Evolutionary conservation across 2,329 filamentous ascomycete genomes (phyloP).

Genomic region (Xylariaceae sp.): DNA sequence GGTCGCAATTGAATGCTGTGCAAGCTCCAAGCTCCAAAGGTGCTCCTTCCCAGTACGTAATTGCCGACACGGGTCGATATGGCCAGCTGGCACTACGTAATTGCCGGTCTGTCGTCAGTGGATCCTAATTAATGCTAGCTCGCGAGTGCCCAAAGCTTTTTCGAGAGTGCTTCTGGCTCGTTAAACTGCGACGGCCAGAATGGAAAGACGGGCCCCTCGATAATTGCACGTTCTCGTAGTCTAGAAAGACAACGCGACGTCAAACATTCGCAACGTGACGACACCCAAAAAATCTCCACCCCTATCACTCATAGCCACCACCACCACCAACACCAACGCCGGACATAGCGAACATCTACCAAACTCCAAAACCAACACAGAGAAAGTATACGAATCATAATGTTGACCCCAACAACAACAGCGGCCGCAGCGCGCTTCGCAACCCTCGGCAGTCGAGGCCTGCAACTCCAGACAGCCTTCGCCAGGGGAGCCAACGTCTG

Average conservation of each 20-base stretch:
- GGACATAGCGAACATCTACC: too few relatives aligned
- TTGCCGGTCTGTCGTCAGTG: neutral
- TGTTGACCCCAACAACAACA: slow-evolving; percentile 28
- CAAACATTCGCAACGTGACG: slow-evolving; percentile 14
- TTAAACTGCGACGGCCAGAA: neutral
- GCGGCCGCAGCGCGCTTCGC: slow-evolving; percentile 28
- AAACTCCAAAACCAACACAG: neutral
- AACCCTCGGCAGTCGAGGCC: slow-evolving; percentile 26
- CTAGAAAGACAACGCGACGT: slow-evolving; percentile 15
- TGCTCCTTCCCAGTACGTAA: neutral
- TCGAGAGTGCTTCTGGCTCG: neutral
- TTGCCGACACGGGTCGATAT: neutral
- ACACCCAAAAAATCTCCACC: slow-evolving; percentile 15
- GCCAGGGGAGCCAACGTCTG: slow-evolving; percentile 26
- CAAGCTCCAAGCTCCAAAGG: too few relatives aligned
- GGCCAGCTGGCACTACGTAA: slow-evolving; percentile 9
- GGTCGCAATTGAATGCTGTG: too few relatives aligned
- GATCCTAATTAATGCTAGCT: neutral
- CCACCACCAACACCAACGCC: neutral
- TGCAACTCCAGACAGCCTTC: slow-evolving; percentile 28
- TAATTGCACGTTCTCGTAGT: neutral
- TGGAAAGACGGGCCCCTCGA: neutral
- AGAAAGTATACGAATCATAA: slow-evolving; percentile 7
- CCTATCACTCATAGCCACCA: neutral
- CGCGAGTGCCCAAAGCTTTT: neutral